A percentile compares a stretch with the other conserved stretches of the same genome.
These are phyloP conservation scores for Ogataea philodendri DNA, from an alignment of 805 yeast genomes.

Conservation along the genomic window DNA sequence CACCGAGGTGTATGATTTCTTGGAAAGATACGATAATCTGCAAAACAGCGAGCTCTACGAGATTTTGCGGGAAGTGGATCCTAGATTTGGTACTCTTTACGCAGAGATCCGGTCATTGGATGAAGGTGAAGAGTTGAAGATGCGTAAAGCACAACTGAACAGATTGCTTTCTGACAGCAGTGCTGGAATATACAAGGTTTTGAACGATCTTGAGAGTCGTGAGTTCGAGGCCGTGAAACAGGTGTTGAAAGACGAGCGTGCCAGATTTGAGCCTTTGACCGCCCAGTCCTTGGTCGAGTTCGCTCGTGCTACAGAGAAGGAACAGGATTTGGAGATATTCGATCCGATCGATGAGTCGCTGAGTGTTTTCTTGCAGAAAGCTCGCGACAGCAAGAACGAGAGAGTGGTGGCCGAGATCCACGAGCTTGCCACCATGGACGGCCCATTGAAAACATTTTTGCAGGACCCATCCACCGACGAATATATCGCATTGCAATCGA, in stretches of 20 bases:
- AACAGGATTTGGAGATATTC: background rate
- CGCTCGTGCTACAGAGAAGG: conserved; percentile 1
- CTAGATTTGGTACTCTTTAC: conserved; percentile 24
- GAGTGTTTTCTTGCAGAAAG: conserved; percentile 4
- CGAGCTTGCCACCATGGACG: conserved; percentile 1
- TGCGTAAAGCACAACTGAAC: conserved; percentile 20
- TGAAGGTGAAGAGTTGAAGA: conserved; percentile 20
- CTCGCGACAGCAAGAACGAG: conserved; percentile 3
- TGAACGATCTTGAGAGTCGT: conserved; percentile 22
- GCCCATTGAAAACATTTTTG: conserved; percentile 1
- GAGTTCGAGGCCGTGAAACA: conserved; percentile 21
- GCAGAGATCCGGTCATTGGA: conserved; percentile 20
- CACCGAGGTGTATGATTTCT: conserved; percentile 2
- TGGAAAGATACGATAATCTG: conserved; percentile 19
- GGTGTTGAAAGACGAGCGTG: conserved; percentile 12
- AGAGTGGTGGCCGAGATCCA: background rate
- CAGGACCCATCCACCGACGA: background rate
- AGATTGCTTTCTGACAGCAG: conserved; percentile 22
- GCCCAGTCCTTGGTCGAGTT: conserved; percentile 3
- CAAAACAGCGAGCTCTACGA: conserved; percentile 24
- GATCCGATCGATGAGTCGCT: conserved; percentile 1
- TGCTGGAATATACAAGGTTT: conserved; percentile 22
- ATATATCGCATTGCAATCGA: conserved; percentile 7
- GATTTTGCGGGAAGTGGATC: conserved; percentile 26
- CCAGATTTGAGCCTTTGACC: conserved; percentile 1